Evolutionary conservation across 2,329 filamentous ascomycete genomes (phyloP).

Genomic region (Alternaria triticimaculans): DNA sequence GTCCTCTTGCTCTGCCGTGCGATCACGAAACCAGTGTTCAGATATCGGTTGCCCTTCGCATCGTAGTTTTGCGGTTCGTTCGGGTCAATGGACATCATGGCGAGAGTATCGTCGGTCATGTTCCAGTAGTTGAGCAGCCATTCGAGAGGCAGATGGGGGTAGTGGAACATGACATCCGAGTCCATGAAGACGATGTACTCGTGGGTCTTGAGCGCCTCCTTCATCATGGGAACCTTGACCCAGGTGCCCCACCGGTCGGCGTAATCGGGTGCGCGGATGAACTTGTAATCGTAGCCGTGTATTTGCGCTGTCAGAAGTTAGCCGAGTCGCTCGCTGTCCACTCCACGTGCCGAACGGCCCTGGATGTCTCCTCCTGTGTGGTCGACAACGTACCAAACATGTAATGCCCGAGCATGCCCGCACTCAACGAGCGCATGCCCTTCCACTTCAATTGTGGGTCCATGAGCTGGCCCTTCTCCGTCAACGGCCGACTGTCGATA

Average conservation of each 20-base stretch:
- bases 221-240: conserved; percentile 58
- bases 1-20: conserved; percentile 50
- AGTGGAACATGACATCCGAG: conserved; percentile 57
- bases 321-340: neutral
- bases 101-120: conserved; percentile 52
- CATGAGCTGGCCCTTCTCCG: conserved; percentile 45
- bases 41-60: conserved; percentile 47
- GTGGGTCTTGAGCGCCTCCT: conserved; percentile 50
- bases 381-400: conserved; percentile 39
- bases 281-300: conserved; percentile 59
- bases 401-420: conserved; percentile 50
- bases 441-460: conserved; percentile 47
- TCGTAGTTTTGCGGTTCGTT: conserved; percentile 53
- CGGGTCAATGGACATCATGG: conserved; percentile 57
- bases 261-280: conserved; percentile 53
- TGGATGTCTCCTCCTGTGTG: neutral
- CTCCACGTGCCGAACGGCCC: neutral
- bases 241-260: conserved; percentile 55
- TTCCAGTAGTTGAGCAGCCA: conserved; percentile 61
- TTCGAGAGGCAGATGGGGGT: conserved; percentile 57
- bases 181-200: conserved; percentile 58
- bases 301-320: conserved; percentile 48
- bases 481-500: conserved; percentile 48
- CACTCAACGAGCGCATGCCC: conserved; percentile 45
- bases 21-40: conserved; percentile 56